Conservation (phyloP, 768 basidiomycete genomes). For the Tubosaeta brunneosetosa region DNA sequence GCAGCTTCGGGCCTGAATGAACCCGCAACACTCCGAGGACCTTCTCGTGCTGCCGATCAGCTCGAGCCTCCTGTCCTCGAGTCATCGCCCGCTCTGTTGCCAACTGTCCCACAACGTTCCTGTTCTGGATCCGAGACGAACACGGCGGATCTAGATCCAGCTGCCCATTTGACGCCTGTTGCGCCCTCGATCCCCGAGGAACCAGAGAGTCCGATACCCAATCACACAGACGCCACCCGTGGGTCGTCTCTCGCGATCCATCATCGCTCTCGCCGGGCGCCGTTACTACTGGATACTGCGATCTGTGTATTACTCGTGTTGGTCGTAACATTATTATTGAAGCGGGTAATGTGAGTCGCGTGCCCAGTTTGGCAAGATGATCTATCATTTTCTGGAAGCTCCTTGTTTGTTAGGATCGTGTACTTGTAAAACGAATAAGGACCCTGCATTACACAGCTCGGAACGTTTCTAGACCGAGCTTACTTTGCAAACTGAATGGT, state of each 20-base stretch:
- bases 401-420: slow-evolving; percentile 14
- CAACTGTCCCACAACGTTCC: slow-evolving; percentile 19
- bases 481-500: slow-evolving; percentile 14
- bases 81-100: slow-evolving; percentile 11
- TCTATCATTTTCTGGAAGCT: slow-evolving; percentile 18
- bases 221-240: slow-evolving; percentile 13
- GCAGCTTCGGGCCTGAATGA: slow-evolving; percentile 14
- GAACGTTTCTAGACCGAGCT: slow-evolving; percentile 20
- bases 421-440: slow-evolving; percentile 9
- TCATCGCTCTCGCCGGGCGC: slow-evolving; percentile 38
- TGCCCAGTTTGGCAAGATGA: slow-evolving; percentile 14
- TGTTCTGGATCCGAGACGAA: slow-evolving; percentile 8
- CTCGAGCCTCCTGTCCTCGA: slow-evolving; percentile 14
- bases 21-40: slow-evolving; percentile 20
- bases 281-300: slow-evolving; percentile 64
- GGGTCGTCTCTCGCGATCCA: slow-evolving; percentile 13
- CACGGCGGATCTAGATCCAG: slow-evolving; percentile 14
- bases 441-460: slow-evolving; percentile 15
- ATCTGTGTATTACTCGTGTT: slow-evolving; percentile 70
- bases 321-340: slow-evolving; percentile 62
- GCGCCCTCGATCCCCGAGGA: slow-evolving; percentile 7
- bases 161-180: slow-evolving; percentile 12
- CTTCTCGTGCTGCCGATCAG: slow-evolving; percentile 13
- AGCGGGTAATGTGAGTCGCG: slow-evolving; percentile 44
- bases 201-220: slow-evolving; percentile 7